phyloP scores from a whole-genome alignment of 164 flowering plant species.

The Liquidambar formosana region DNA sequence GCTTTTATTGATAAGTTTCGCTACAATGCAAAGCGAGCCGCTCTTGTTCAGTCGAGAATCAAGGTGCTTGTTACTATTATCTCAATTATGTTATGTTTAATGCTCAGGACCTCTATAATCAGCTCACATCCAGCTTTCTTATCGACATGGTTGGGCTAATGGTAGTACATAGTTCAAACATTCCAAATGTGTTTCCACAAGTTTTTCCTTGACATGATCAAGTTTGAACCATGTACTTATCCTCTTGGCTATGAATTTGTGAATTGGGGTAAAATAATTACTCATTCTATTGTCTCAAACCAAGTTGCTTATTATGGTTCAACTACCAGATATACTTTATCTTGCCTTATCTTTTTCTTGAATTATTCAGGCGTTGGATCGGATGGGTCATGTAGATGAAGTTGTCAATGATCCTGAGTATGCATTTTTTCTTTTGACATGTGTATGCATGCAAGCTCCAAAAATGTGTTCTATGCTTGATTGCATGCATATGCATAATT shows the following conservation, averaged over 20 bases:
- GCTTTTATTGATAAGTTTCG: conserved; percentile 94
- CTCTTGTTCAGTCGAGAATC: conserved; percentile 99
- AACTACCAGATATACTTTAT: not conserved
- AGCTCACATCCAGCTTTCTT: not conserved
- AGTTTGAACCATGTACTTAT: not conserved
- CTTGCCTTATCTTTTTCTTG: not conserved
- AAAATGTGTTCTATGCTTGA: not conserved
- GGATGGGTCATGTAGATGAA: conserved; percentile 88
- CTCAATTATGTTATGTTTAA: not conserved
- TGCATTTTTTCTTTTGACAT: conserved; percentile 17
- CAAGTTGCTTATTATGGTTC: not conserved
- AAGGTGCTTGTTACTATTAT: conserved; percentile 48
- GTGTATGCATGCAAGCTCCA: not conserved
- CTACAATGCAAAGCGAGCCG: conserved; percentile 96
- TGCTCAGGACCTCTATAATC: not conserved
- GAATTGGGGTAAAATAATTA: not conserved
- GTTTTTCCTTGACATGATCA: not conserved
- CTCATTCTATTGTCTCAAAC: not conserved
- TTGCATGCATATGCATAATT: not conserved
- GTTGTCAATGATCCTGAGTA: conserved; percentile 97
- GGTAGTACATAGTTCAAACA: not conserved
- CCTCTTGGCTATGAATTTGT: not conserved
- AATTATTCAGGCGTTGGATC: conserved; percentile 73
- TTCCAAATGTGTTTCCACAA: not conserved
- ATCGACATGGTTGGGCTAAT: not conserved